These are phyloP conservation scores for Wickerhamomyces chambardii DNA, from an alignment of 805 yeast species.

Conservation along the genomic window DNA sequence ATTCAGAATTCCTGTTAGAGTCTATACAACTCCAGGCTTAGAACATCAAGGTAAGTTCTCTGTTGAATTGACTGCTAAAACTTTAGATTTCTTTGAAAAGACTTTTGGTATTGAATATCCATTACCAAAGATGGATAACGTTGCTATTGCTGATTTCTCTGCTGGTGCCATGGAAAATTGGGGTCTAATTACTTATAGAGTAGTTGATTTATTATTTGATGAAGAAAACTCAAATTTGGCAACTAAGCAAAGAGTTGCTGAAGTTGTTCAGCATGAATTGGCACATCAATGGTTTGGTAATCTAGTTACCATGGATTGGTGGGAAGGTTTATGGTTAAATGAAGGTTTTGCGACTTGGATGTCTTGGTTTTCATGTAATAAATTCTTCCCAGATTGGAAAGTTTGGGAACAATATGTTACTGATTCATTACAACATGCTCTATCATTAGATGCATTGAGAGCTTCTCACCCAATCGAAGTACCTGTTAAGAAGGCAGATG, in stretches of 20 bases:
- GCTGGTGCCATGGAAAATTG: conserved; percentile 92
- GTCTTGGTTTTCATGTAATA: conserved; percentile 79
- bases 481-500: conserved; percentile 69
- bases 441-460: conserved; percentile 68
- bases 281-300: conserved; percentile 94
- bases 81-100: conserved; percentile 63
- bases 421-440: conserved; percentile 67
- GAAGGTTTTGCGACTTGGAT: conserved; percentile 91
- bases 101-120: conserved; percentile 71
- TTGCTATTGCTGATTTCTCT: conserved; percentile 75
- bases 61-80: conserved; percentile 67
- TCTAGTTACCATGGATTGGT: conserved; percentile 86
- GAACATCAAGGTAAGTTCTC: conserved; percentile 65
- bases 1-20: conserved; percentile 69
- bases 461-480: conserved; percentile 84
- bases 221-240: conserved; percentile 57
- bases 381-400: conserved; percentile 76
- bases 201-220: conserved; percentile 65
- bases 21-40: conserved; percentile 73
- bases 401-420: conserved; percentile 81
- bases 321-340: conserved; percentile 86
- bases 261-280: conserved; percentile 81
- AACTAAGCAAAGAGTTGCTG: conserved; percentile 69
- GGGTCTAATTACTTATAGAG: conserved; percentile 74
- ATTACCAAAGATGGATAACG: conserved; percentile 74